Evolutionary conservation across 352 stramenopile species (phyloP), one percentile per base, ranked within the genome.

Genomic region (Phytophthora sp.): DNA sequence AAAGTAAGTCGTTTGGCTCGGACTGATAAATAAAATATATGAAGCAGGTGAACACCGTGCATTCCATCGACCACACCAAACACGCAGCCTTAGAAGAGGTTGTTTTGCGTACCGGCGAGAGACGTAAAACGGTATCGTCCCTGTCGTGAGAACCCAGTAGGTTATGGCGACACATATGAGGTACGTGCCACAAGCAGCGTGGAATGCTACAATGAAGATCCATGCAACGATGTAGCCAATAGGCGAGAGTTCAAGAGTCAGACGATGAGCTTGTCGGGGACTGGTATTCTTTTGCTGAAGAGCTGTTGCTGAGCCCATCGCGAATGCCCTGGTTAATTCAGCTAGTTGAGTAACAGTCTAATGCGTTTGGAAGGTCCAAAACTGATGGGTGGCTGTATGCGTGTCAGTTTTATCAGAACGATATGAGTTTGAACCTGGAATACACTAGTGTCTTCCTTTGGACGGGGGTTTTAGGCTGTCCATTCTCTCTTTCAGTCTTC

Each of bases 41-140:
- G 34, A 0, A 79, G 11, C 28, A 79, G 8, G n/a, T 67, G 48
- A 32, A 62, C 17, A 11, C 45, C 62, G 24, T 74, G 67, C 17
- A 79, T 42, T 1, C 27, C 56, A 5, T 67, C 73, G 10, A 72
- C 43, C 4, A 71, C 32, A 7, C 62, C 62, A 21, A 79, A 79
- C 48, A 72, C 20, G 7, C 44, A 45, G 5, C 62, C 44, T n/a
- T 72, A 64, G 15, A 62, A 54, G 10, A 26, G 39, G 43, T 79
- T 74, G 50, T 63, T 60, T n/a, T 49, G 12, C 18, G 38, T 65
- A 1, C 66, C 42, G 20, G 56, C 59, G 5, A 41, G 61, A 44
- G 13, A 59, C 63, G 41, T 77, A 79, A 30, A 69, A 72, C 12
- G 44, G 17, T 44, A 79, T 48, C 17, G n/a, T 61, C 13, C 42